Evolutionary conservation across 2,329 filamentous ascomycete species (phyloP).

Genomic region (Ophiostoma angusticollis): DNA sequence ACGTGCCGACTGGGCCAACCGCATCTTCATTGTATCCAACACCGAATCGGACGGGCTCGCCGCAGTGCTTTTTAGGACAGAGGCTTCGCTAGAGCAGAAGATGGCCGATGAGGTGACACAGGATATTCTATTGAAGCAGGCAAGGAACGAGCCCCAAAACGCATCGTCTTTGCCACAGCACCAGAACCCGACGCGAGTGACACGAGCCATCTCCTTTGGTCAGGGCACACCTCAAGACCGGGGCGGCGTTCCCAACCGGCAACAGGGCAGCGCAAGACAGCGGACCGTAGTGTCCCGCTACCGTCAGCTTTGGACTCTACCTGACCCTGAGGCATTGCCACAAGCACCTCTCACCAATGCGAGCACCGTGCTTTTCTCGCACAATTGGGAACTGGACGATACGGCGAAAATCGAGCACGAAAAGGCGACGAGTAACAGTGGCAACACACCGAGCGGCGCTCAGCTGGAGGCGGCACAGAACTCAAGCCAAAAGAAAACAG

Average conservation of each 20-base stretch:
- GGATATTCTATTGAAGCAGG: constrained; percentile 24
- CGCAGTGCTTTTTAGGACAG: constrained; percentile 54
- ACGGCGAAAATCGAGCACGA: constrained; percentile 6
- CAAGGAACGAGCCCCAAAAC: constrained; percentile 31
- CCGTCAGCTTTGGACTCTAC: constrained; percentile 44
- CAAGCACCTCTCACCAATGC: constrained; percentile 31
- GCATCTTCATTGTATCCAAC: constrained; percentile 56
- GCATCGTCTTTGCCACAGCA: constrained; percentile 27
- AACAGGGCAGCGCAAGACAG: constrained; percentile 27
- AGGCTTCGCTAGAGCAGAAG: constrained; percentile 37
- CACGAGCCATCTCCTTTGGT: constrained; percentile 38
- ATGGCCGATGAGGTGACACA: constrained; percentile 39
- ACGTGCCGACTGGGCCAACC: constrained; percentile 67
- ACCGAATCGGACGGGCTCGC: constrained; percentile 65
- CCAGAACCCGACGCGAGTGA: constrained; percentile 2
- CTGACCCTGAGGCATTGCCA: constrained; percentile 43
- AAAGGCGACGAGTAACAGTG: constrained; percentile 4
- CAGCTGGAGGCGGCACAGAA: not conserved
- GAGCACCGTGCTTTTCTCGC: constrained; percentile 39
- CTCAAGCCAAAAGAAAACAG: not conserved
- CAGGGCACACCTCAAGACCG: constrained; percentile 21
- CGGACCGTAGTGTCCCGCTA: constrained; percentile 22
- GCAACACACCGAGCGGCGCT: too few relatives aligned
- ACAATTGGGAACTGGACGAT: constrained; percentile 13
- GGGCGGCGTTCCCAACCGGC: constrained; percentile 23